A percentile compares a stretch with the other conserved stretches of the same genome.
Evolutionary conservation across 495 filamentous ascomycete genomes (phyloP).

Genomic region (Staphylotrichum longicolle): DNA sequence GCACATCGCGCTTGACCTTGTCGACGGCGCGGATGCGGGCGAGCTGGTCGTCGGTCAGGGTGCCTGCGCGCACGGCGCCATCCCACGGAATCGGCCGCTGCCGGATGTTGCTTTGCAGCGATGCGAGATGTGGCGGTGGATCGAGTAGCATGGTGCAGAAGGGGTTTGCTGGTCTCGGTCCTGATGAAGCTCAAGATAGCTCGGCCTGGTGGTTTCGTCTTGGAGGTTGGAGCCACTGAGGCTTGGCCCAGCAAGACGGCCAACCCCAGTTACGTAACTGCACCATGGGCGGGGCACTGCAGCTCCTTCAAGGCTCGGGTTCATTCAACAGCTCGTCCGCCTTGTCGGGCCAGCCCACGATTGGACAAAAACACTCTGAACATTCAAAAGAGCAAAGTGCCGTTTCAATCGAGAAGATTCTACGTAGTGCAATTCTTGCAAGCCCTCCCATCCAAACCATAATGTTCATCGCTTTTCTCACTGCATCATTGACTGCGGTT

Average conservation of each 20-base stretch:
- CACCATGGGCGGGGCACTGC: constrained; percentile 13
- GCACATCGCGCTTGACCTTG: constrained; percentile 82
- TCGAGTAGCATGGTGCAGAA: constrained; percentile 65
- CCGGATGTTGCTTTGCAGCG: constrained; percentile 92
- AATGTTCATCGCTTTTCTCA: too few species aligned
- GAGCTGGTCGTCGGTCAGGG: constrained; percentile 90
- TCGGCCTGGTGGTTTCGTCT: not conserved
- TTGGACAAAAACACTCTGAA: not conserved
- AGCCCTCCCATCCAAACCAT: too few species aligned
- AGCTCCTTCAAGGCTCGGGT: not conserved
- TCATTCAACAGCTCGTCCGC: not conserved
- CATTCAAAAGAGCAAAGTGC: too few species aligned
- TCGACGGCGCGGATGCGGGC: constrained; percentile 97
- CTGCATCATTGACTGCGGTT: too few species aligned
- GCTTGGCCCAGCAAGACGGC: constrained; percentile 12
- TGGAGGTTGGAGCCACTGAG: constrained; percentile 13
- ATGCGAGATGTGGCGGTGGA: constrained; percentile 83
- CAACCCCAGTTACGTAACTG: constrained; percentile 26
- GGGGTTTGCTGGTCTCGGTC: constrained; percentile 1
- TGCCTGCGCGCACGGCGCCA: constrained; percentile 88
- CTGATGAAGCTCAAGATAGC: constrained; percentile 6
- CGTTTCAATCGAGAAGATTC: too few species aligned
- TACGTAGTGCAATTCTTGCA: too few species aligned
- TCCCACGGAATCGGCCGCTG: constrained; percentile 96
- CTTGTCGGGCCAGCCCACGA: not conserved